phyloP scores from a whole-genome alignment of 192 early-diverging fungal genomes.

The Coemansia umbellata region DNA sequence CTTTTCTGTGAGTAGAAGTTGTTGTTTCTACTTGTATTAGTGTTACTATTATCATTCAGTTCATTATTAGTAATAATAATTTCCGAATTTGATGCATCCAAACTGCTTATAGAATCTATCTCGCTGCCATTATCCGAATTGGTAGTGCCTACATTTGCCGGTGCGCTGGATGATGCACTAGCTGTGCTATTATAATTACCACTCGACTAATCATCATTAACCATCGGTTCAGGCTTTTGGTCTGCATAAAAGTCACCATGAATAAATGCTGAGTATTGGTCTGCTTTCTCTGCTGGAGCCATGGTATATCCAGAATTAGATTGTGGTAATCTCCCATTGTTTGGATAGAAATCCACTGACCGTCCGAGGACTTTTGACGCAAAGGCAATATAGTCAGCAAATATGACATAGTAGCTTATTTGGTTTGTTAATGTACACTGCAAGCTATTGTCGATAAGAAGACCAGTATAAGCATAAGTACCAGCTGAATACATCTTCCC shows the following conservation, averaged over 20 bases:
- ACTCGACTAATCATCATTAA: neutral
- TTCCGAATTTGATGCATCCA: neutral
- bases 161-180: neutral
- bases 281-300: neutral
- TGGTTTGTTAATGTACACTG: neutral
- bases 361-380: constrained; percentile 1
- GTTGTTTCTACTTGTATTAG: no score
- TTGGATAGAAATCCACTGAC: neutral
- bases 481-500: neutral
- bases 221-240: neutral
- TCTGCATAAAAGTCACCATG: neutral
- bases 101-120: neutral
- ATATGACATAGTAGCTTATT: neutral
- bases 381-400: constrained; percentile 3
- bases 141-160: neutral
- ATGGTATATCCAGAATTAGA: neutral
- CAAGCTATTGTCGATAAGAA: neutral
- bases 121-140: neutral
- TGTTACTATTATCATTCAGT: no score
- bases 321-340: neutral
- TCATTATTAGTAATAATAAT: neutral
- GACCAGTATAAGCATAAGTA: neutral
- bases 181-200: neutral
- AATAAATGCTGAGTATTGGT: neutral
- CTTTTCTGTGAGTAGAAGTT: neutral